Evolutionary conservation across 306 rosid species (phyloP), one percentile per base, ranked within the genome.

Genomic region (Glycyrrhiza uralensis): DNA sequence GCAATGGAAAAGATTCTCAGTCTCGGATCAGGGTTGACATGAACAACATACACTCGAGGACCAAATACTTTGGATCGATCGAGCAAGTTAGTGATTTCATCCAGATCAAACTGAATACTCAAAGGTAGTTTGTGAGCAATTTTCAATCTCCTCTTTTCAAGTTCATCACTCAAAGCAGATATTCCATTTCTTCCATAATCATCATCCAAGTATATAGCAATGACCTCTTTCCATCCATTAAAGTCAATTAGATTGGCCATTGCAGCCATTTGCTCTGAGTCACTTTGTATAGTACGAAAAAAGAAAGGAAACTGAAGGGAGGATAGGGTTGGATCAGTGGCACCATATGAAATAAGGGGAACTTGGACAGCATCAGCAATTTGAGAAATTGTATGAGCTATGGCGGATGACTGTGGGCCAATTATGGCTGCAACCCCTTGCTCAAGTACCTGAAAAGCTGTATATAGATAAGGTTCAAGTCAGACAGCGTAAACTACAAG

Each of bases 181-280:
- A 94, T 72, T 69, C 96, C 97, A 56, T 91, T 94, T 82, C 99
- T 86, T 19, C 99, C 99, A 78, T 87, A 89, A 69, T 94, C 91
- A 17, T 88, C 89, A 63, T 94, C 99, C 79, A 89, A 71, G 80
- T 15, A 91, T 52, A 94, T 57, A 50, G 67, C 88, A 72, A 87
- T 88, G 67, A 94, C 92, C 69, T 89, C 87, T 81, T 88, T 94
- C 99, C 99, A 94, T 62, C 74, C 96, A 67, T 87, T 68, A 22
- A 86, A 87, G 7, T 89, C 87, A 7, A 94, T 78, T 23, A 94
- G 66, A 33, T 80, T 81, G 63, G 99, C 97, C 84, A 94, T 68
- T 61, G 96, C 97, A 26, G 70, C 69, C 99, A 91, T 94, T 80
- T 94, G 99, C 68, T 71, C 82, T 60, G 81, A 77, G 50, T 94